Percentiles rank a stretch among this genome's conserved stretches.
These are phyloP conservation scores for Limnanthes douglasii DNA, from an alignment of 345 rosid genomes.

Conservation along the genomic window DNA sequence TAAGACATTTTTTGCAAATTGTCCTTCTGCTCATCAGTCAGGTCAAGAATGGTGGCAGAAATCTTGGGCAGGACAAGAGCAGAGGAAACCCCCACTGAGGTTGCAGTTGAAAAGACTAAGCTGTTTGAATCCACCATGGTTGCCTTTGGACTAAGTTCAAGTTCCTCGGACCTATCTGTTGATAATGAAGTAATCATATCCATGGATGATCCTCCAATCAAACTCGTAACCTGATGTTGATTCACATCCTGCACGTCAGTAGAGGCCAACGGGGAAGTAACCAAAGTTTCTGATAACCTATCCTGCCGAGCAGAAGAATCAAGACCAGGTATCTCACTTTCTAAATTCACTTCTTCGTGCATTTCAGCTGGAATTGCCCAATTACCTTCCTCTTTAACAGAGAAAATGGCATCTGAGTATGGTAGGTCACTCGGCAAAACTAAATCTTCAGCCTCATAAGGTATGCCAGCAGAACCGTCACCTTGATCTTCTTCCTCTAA, in stretches of 20 bases:
- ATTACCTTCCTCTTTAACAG: constrained; percentile 22
- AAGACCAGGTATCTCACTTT: constrained; percentile 74
- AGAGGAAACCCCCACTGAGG: constrained; percentile 33
- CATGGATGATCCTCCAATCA: constrained; percentile 25
- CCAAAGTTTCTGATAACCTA: constrained; percentile 35
- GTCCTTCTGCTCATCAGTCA: constrained; percentile 70
- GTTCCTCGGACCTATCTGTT: constrained; percentile 72
- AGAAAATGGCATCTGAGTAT: constrained; percentile 25
- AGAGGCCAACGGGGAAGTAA: constrained; percentile 39
- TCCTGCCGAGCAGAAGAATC: constrained; percentile 44
- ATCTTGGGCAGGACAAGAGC: constrained; percentile 61
- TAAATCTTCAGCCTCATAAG: constrained; percentile 32
- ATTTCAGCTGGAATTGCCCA: constrained; percentile 19
- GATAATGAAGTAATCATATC: constrained; percentile 51
- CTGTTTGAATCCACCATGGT: constrained; percentile 26
- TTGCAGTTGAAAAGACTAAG: constrained; percentile 42
- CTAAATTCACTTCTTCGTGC: constrained; percentile 28
- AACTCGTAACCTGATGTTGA: constrained; percentile 44
- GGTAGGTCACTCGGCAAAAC: constrained; percentile 23
- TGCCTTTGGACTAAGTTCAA: constrained; percentile 59
- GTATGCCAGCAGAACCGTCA: constrained; percentile 18
- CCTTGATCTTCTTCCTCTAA: constrained; percentile 33
- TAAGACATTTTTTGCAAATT: constrained; percentile 56
- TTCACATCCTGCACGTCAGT: constrained; percentile 42
- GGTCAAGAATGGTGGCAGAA: constrained; percentile 76